Percentiles rank a stretch among this genome's conserved stretches.
Evolutionary conservation across 2,329 filamentous ascomycete genomes (phyloP).

Genomic region (Sporothrix euskadiensis): DNA sequence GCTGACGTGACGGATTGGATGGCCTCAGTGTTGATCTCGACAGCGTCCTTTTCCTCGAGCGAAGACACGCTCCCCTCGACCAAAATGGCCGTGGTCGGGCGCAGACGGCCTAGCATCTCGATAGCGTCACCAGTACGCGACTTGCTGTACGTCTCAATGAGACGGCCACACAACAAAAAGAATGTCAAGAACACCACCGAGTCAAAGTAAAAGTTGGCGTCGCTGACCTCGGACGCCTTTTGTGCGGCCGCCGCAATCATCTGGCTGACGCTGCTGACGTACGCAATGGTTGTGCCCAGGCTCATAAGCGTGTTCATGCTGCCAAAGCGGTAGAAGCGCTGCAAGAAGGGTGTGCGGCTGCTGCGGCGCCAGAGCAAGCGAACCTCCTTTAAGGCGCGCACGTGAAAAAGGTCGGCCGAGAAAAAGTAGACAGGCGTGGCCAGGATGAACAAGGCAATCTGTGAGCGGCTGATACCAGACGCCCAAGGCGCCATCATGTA

Average conservation of each 20-base stretch:
- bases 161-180: conserved; percentile 74
- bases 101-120: conserved; percentile 72
- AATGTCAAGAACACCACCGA: conserved; percentile 89
- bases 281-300: conserved; percentile 83
- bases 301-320: conserved; percentile 97
- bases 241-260: conserved; percentile 64
- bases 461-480: conserved; percentile 71
- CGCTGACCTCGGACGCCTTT: conserved; percentile 43
- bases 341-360: conserved; percentile 70
- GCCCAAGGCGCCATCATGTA: conserved; percentile 72
- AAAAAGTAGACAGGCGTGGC: conserved; percentile 86
- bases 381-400: conserved; percentile 75
- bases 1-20: not conserved
- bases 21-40: conserved; percentile 33
- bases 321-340: conserved; percentile 86
- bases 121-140: conserved; percentile 86
- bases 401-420: conserved; percentile 82
- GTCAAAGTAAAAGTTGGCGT: conserved; percentile 76
- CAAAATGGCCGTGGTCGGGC: conserved; percentile 74
- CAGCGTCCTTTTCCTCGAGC: conserved; percentile 39
- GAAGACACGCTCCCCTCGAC: conserved; percentile 48
- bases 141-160: conserved; percentile 88
- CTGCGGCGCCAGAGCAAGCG: conserved; percentile 72
- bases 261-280: conserved; percentile 77
- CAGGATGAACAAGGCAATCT: conserved; percentile 77